Evolutionary conservation across 2,329 filamentous ascomycete genomes (phyloP).

Genomic region (Ophiostoma montium): DNA sequence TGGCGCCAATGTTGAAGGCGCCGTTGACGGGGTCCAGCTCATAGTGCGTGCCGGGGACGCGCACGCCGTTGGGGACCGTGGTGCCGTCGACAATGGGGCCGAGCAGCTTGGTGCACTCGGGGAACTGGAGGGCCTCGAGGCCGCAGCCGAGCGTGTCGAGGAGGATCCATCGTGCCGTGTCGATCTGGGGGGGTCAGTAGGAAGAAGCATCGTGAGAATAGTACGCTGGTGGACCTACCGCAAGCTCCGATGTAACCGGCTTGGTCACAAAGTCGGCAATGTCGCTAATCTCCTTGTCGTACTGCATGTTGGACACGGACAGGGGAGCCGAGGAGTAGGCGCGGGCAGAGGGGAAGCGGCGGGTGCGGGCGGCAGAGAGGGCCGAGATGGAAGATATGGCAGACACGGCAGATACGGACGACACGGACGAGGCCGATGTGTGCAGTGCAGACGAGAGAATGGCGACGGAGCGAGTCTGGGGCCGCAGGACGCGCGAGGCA

Average conservation of each 20-base stretch:
- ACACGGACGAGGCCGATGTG: slow-evolving; percentile 17
- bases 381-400: too few relatives aligned
- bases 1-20: slow-evolving; percentile 97
- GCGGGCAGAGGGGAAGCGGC: slow-evolving; percentile 18
- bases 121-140: slow-evolving; percentile 87
- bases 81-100: slow-evolving; percentile 87
- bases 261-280: slow-evolving; percentile 93
- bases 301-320: slow-evolving; percentile 43
- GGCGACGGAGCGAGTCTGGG: slow-evolving; percentile 23
- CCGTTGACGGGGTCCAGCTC: slow-evolving; percentile 90
- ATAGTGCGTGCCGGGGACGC: slow-evolving; percentile 82
- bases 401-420: slow-evolving; percentile 20
- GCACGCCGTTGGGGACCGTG: slow-evolving; percentile 78
- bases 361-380: neutral
- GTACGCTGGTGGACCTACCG: slow-evolving; percentile 44
- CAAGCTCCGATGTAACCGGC: slow-evolving; percentile 78
- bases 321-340: slow-evolving; percentile 34
- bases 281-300: slow-evolving; percentile 86
- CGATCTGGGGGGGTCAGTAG: slow-evolving; percentile 33
- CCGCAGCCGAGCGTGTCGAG: slow-evolving; percentile 95
- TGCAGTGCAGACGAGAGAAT: slow-evolving; percentile 16
- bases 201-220: neutral
- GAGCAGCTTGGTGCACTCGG: slow-evolving; percentile 88
- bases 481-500: slow-evolving; percentile 38
- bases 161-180: slow-evolving; percentile 93